These are phyloP conservation scores for Coix lacrymajobi DNA, from an alignment of 176 grass and related monocot genomes.

Conservation along the genomic window DNA sequence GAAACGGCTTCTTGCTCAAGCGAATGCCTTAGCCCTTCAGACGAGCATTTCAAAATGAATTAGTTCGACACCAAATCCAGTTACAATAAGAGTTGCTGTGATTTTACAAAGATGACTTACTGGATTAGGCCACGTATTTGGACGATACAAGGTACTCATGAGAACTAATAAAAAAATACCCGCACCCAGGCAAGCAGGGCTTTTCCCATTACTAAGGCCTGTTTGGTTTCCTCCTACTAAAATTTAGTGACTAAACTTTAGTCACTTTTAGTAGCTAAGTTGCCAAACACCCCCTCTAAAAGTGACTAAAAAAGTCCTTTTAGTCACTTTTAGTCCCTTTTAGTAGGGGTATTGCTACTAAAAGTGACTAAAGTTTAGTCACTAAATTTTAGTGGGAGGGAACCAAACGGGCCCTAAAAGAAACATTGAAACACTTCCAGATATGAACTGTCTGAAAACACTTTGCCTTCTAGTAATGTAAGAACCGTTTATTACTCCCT, in stretches of 20 bases:
- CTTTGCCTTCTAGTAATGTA: background rate
- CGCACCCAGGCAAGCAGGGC: background rate
- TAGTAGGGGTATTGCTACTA: too few relatives aligned
- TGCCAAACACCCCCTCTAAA: too few relatives aligned
- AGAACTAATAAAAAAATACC: background rate
- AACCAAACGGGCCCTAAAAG: too few relatives aligned
- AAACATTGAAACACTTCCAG: background rate
- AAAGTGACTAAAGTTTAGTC: too few relatives aligned
- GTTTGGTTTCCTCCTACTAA: too few relatives aligned
- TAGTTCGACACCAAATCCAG: background rate
- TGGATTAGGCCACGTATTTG: background rate
- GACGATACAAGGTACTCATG: background rate
- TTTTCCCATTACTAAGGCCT: background rate
- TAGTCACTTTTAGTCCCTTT: too few relatives aligned
- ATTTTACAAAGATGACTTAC: slow-evolving; percentile 13
- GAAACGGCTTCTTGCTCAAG: too few relatives aligned
- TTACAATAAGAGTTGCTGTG: background rate
- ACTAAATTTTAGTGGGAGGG: too few relatives aligned
- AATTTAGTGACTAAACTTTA: too few relatives aligned
- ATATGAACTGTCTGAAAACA: background rate
- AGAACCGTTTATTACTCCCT: slow-evolving; percentile 5
- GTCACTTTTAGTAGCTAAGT: too few relatives aligned
- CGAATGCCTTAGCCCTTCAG: background rate
- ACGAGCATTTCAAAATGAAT: background rate
- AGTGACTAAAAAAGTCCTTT: too few relatives aligned